phyloP scores from a whole-genome alignment of 176 grass and related monocot species.

The Urochloa ruziziensis region DNA sequence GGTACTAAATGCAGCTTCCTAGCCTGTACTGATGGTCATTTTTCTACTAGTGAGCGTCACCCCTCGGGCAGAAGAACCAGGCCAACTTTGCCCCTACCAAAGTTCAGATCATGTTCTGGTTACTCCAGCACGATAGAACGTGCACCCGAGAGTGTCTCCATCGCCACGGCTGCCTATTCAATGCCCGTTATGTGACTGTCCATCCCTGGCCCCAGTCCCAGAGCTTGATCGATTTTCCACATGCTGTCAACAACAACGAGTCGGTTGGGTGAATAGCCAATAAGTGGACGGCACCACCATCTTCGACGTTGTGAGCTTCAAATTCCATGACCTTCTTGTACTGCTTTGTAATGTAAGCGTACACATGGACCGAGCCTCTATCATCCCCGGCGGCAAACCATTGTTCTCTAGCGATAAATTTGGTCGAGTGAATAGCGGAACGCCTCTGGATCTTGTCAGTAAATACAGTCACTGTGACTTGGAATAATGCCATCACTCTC shows the following conservation, averaged over 20 bases:
- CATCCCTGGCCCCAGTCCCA: conserved; percentile 30
- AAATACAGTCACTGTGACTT: neutral
- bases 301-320: conserved; percentile 26
- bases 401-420: conserved; percentile 47
- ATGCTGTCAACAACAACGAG: conserved; percentile 56
- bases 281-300: neutral
- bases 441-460: neutral
- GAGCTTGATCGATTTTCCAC: conserved; percentile 41
- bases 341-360: conserved; percentile 37
- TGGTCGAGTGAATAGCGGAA: neutral
- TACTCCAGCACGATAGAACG: too few relatives aligned
- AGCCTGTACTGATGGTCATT: too few relatives aligned
- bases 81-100: too few relatives aligned
- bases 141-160: too few relatives aligned
- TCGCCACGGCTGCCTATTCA: too few relatives aligned
- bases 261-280: conserved; percentile 50
- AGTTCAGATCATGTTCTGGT: too few relatives aligned
- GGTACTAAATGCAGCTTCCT: too few relatives aligned
- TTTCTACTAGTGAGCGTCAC: too few relatives aligned
- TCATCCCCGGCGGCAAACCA: conserved; percentile 53
- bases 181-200: conserved; percentile 46
- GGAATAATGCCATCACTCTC: neutral
- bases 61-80: too few relatives aligned
- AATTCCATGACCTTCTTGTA: conserved; percentile 40
- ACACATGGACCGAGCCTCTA: conserved; percentile 43